These are phyloP conservation scores for Gossypium herbaceum DNA, from an alignment of 345 rosid species.

Conservation along the genomic window DNA sequence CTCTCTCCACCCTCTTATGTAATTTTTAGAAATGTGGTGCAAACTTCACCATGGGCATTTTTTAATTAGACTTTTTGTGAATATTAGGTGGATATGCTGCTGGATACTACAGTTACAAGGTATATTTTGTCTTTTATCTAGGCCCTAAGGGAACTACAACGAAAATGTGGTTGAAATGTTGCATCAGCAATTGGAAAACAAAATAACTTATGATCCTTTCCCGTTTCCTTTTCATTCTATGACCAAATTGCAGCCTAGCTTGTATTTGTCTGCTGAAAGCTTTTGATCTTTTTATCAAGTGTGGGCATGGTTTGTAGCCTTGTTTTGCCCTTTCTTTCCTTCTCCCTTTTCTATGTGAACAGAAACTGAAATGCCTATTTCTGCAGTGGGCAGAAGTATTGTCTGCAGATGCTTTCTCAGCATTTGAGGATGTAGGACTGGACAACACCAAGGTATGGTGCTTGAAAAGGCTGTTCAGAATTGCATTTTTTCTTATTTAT, in stretches of 20 bases:
- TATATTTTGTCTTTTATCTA: slow-evolving; percentile 18
- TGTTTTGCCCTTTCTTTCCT: slow-evolving; percentile 2
- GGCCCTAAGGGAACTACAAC: not conserved
- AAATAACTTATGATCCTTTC: not conserved
- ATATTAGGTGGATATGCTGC: slow-evolving; percentile 84
- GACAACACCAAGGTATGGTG: slow-evolving; percentile 60
- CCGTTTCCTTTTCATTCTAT: not conserved
- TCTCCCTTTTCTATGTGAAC: slow-evolving; percentile 16
- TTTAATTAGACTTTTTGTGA: slow-evolving; percentile 15
- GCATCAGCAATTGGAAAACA: not conserved
- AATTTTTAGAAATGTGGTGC: not conserved
- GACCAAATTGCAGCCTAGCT: not conserved
- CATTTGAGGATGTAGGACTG: slow-evolving; percentile 90
- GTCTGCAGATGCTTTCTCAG: slow-evolving; percentile 97
- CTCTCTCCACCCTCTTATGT: not conserved
- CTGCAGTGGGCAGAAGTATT: slow-evolving; percentile 97
- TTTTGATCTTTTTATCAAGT: not conserved
- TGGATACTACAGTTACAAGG: slow-evolving; percentile 98
- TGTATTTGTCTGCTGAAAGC: not conserved
- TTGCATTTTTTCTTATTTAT: slow-evolving; percentile 3
- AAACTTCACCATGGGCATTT: not conserved
- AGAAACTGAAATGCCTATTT: slow-evolving; percentile 19
- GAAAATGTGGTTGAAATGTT: not conserved
- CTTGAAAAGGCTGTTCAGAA: slow-evolving; percentile 10
- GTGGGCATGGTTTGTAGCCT: not conserved